Evolutionary conservation across 1,284 basidiomycete species (phyloP).

Genomic region (Ganoderma resinaceum): DNA sequence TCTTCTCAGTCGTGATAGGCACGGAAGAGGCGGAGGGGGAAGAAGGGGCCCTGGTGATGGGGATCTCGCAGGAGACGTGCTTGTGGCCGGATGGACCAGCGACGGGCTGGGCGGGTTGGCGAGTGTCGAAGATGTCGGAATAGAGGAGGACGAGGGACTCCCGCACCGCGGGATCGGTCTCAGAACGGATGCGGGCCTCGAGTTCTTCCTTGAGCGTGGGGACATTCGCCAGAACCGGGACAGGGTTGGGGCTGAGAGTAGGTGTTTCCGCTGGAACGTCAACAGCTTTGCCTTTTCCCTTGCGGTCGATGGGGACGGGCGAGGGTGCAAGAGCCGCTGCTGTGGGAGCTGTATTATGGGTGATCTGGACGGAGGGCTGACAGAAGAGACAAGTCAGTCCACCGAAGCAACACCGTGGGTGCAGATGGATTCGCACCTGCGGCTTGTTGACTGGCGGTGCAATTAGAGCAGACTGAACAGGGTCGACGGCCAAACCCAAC

Average conservation of each 20-base stretch:
- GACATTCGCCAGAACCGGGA: neutral
- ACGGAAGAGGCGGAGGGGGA: neutral
- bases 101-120: conserved; percentile 2
- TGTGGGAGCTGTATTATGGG: neutral
- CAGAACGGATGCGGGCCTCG: conserved; percentile 24
- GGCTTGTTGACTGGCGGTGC: neutral
- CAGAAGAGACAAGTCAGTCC: neutral
- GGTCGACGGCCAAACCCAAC: conserved; percentile 7
- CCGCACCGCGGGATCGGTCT: conserved; percentile 26
- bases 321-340: neutral
- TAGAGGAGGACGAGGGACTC: conserved; percentile 28
- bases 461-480: neutral
- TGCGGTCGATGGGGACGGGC: conserved; percentile 12
- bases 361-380: neutral
- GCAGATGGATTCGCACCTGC: conserved; percentile 14
- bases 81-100: conserved; percentile 17
- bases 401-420: too few relatives aligned
- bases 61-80: neutral
- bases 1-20: neutral
- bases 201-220: conserved; percentile 28
- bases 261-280: neutral
- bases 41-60: conserved; percentile 1
- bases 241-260: neutral
- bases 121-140: conserved; percentile 21
- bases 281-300: conserved; percentile 29